phyloP scores from a whole-genome alignment of 2,329 filamentous ascomycete species.

The Rachicladosporium sp. region DNA sequence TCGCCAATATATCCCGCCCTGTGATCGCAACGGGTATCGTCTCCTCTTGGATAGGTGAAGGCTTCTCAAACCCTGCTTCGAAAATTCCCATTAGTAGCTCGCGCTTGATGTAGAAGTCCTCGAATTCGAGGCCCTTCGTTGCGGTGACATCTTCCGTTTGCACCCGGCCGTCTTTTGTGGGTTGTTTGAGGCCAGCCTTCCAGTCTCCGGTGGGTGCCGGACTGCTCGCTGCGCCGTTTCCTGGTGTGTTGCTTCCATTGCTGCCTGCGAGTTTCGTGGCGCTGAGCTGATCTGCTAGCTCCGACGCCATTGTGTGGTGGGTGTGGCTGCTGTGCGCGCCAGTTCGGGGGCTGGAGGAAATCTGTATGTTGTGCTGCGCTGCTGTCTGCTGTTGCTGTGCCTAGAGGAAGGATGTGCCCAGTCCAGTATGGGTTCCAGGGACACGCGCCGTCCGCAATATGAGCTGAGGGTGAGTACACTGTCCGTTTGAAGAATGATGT shows the following conservation, averaged over 20 bases:
- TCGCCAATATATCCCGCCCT: conserved; percentile 84
- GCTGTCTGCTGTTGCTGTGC: no score
- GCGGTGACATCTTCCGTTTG: conserved; percentile 97
- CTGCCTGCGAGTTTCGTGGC: conserved; percentile 35
- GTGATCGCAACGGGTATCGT: conserved; percentile 93
- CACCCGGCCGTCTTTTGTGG: conserved; percentile 60
- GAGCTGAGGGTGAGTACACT: no score
- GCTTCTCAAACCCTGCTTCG: conserved; percentile 96
- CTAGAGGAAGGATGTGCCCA: no score
- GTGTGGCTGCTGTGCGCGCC: conserved; percentile 4
- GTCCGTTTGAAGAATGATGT: no score
- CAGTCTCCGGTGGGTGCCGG: conserved; percentile 47
- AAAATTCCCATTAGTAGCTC: conserved; percentile 98
- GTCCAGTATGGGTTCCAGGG: no score
- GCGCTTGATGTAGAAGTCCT: conserved; percentile 90
- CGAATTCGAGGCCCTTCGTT: conserved; percentile 94
- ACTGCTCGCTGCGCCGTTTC: conserved; percentile 1
- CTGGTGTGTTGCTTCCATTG: conserved; percentile 32
- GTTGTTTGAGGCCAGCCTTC: conserved; percentile 61
- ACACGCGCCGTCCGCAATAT: no score
- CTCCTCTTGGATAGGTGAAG: conserved; percentile 98
- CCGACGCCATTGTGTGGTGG: conserved; percentile 31
- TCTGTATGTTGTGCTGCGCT: no score
- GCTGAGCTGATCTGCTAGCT: conserved; percentile 45
- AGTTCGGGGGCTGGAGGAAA: conserved; percentile 1